These are phyloP conservation scores for Clonostachys rhizophaga DNA, from an alignment of 2,329 filamentous ascomycete species.

Conservation along the genomic window DNA sequence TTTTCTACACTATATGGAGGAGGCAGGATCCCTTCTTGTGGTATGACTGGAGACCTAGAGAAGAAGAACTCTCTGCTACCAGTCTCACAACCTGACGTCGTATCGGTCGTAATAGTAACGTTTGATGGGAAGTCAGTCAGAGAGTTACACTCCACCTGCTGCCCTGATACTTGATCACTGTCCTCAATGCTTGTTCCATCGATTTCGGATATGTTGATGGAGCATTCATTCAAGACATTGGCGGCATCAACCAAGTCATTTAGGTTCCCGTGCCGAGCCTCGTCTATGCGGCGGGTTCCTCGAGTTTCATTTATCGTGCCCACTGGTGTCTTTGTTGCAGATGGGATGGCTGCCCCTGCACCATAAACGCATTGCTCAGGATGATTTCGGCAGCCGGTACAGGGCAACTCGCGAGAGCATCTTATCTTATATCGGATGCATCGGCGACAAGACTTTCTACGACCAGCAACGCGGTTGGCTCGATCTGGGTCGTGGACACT, in stretches of 20 bases:
- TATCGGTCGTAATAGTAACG: neutral
- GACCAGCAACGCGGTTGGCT: conserved; percentile 4
- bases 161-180: neutral
- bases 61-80: neutral
- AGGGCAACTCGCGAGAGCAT: conserved; percentile 15
- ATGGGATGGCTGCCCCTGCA: conserved; percentile 1
- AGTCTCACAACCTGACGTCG: neutral
- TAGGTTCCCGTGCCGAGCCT: neutral
- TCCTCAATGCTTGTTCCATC: too few relatives aligned
- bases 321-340: too few relatives aligned
- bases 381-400: conserved; percentile 8
- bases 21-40: neutral
- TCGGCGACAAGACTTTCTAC: conserved; percentile 16
- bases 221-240: neutral
- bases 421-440: conserved; percentile 17
- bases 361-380: conserved; percentile 1
- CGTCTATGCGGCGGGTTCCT: too few relatives aligned
- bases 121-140: neutral
- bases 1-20: too few relatives aligned
- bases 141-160: neutral
- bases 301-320: too few relatives aligned
- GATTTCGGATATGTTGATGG: too few relatives aligned
- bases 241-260: neutral
- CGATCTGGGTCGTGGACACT: conserved; percentile 12
- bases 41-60: neutral